Evolutionary conservation across 257 asterid genomes (phyloP).

Genomic region (Nicotiana tomentosiformis): DNA sequence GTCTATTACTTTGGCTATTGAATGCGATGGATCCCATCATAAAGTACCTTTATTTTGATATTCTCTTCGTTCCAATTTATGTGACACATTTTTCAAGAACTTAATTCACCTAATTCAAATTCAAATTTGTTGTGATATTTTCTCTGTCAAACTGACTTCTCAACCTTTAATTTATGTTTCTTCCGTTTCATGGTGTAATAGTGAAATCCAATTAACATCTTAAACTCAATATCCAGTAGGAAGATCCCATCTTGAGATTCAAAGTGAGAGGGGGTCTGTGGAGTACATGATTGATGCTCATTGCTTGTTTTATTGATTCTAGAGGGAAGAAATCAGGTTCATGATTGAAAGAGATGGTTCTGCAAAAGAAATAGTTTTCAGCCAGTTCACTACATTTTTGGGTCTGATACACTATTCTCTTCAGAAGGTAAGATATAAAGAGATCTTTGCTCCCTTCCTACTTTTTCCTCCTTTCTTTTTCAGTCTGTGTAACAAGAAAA

Average conservation of each 20-base stretch:
- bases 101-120: background rate
- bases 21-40: no score
- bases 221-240: background rate
- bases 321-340: constrained; percentile 90
- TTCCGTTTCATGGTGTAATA: background rate
- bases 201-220: background rate
- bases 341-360: constrained; percentile 98
- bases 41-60: background rate
- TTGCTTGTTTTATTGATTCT: constrained; percentile 21
- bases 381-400: constrained; percentile 89
- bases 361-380: constrained; percentile 92
- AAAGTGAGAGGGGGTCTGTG: background rate
- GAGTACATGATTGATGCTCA: background rate
- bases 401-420: constrained; percentile 88
- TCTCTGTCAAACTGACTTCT: background rate
- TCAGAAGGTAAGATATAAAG: constrained; percentile 46
- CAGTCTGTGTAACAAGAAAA: background rate
- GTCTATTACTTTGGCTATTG: no score
- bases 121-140: background rate
- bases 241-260: background rate
- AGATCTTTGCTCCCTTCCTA: background rate
- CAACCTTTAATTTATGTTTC: background rate
- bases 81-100: background rate
- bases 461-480: background rate
- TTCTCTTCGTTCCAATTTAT: background rate